These are phyloP conservation scores for Ophiostoma novo-ulmi DNA, from an alignment of 2,329 filamentous ascomycete species.

Conservation along the genomic window DNA sequence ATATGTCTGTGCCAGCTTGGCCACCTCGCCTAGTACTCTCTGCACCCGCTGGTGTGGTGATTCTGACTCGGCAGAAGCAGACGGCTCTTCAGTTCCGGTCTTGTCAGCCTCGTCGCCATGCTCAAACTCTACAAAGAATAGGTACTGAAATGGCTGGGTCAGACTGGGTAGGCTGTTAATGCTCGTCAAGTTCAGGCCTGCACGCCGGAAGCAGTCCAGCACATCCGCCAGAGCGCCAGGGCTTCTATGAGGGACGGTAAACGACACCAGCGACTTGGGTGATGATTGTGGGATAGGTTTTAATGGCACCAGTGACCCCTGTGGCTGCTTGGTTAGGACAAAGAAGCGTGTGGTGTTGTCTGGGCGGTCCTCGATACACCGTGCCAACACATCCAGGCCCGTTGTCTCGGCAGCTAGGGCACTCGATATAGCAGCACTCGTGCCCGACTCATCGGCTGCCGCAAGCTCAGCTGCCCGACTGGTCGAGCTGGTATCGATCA, in stretches of 20 bases:
- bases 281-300: neutral
- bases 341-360: conserved; percentile 80
- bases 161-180: conserved; percentile 83
- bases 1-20: conserved; percentile 54
- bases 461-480: conserved; percentile 78
- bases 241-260: conserved; percentile 70
- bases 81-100: neutral
- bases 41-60: conserved; percentile 56
- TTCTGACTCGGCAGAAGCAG: neutral
- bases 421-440: conserved; percentile 72
- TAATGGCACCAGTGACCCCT: neutral
- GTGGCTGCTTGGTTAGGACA: conserved; percentile 43
- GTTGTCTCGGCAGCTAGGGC: conserved; percentile 65
- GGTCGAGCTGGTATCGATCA: conserved; percentile 79
- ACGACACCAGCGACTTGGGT: conserved; percentile 71
- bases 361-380: conserved; percentile 64
- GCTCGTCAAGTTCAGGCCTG: conserved; percentile 76
- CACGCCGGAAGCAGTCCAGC: conserved; percentile 68
- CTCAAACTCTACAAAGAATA: conserved; percentile 90
- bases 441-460: conserved; percentile 51
- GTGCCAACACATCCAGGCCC: conserved; percentile 63
- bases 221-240: conserved; percentile 81
- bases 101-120: conserved; percentile 41
- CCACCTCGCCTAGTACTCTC: conserved; percentile 55
- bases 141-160: conserved; percentile 74